These are phyloP conservation scores for Nakazawaea ishiwadae DNA, from an alignment of 805 yeast species.

Conservation along the genomic window DNA sequence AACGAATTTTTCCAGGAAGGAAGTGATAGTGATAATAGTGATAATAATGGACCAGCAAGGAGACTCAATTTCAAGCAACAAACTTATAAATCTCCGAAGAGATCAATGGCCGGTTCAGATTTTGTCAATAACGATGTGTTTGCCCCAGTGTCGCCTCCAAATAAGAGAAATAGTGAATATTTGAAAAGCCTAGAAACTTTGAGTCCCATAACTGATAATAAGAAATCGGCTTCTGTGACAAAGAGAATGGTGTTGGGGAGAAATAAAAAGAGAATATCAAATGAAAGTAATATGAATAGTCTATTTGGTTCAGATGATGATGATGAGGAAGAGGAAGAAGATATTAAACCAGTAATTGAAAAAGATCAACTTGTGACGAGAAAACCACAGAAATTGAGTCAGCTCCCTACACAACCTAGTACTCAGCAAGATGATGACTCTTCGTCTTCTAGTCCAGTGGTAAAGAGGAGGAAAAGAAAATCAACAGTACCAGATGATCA, in stretches of 20 bases:
- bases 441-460: too few relatives aligned
- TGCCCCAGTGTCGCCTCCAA: conserved; percentile 10
- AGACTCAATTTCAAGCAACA: conserved; percentile 2
- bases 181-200: conserved; percentile 13
- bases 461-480: too few relatives aligned
- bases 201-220: conserved; percentile 14
- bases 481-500: too few relatives aligned
- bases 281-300: background rate
- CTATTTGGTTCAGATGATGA: conserved; percentile 2
- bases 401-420: too few relatives aligned
- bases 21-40: conserved; percentile 17
- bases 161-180: conserved; percentile 4
- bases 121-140: conserved; percentile 8
- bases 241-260: conserved; percentile 30
- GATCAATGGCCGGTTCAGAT: conserved; percentile 1
- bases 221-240: conserved; percentile 21
- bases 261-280: conserved; percentile 5
- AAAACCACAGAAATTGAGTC: conserved; percentile 16
- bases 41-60: conserved; percentile 21
- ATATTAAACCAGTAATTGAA: conserved; percentile 1
- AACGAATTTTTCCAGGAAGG: conserved; percentile 52
- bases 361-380: conserved; percentile 9
- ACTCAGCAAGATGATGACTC: too few relatives aligned
- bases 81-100: background rate
- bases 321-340: conserved; percentile 1